A percentile compares a stretch with the other conserved stretches of the same genome.
Conservation (phyloP, 2,329 filamentous ascomycete genomes). For the Cladorrhinum sp. region DNA sequence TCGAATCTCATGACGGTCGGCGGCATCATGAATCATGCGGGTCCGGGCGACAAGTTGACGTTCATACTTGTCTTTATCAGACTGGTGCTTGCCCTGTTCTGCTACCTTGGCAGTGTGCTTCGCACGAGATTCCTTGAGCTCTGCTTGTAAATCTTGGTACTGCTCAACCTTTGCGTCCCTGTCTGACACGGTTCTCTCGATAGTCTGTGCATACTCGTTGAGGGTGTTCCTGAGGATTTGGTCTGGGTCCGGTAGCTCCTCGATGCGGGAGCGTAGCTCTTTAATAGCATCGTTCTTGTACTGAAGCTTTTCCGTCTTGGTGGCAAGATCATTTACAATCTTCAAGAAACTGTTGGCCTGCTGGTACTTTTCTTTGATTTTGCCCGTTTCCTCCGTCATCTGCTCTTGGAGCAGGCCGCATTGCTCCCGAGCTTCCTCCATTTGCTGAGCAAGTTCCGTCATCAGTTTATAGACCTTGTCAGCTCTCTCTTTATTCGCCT, state of each 20-base stretch:
- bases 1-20: constrained; percentile 72
- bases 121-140: constrained; percentile 44
- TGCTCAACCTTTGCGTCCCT: constrained; percentile 59
- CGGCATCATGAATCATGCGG: constrained; percentile 73
- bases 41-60: constrained; percentile 70
- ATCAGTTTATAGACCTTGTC: constrained; percentile 66
- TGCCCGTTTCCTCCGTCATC: constrained; percentile 51
- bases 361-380: constrained; percentile 64
- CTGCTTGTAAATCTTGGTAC: constrained; percentile 62
- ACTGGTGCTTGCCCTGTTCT: constrained; percentile 75
- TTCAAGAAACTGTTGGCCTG: constrained; percentile 71
- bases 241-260: constrained; percentile 76
- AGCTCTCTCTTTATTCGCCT: constrained; percentile 80
- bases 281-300: constrained; percentile 68
- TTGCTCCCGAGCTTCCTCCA: constrained; percentile 58
- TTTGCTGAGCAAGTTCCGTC: constrained; percentile 60
- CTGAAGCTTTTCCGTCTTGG: constrained; percentile 71
- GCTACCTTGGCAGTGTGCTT: constrained; percentile 52
- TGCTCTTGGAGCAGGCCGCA: constrained; percentile 57
- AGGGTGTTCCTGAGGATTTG: constrained; percentile 69
- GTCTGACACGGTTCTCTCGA: constrained; percentile 63
- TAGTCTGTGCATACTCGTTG: constrained; percentile 73
- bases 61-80: constrained; percentile 84
- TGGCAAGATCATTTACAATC: constrained; percentile 71
- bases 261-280: constrained; percentile 68